Percentiles rank a stretch among this genome's conserved stretches.
Evolutionary conservation across 192 early-diverging fungal species (phyloP).

Genomic region (Backusella morwellensis): DNA sequence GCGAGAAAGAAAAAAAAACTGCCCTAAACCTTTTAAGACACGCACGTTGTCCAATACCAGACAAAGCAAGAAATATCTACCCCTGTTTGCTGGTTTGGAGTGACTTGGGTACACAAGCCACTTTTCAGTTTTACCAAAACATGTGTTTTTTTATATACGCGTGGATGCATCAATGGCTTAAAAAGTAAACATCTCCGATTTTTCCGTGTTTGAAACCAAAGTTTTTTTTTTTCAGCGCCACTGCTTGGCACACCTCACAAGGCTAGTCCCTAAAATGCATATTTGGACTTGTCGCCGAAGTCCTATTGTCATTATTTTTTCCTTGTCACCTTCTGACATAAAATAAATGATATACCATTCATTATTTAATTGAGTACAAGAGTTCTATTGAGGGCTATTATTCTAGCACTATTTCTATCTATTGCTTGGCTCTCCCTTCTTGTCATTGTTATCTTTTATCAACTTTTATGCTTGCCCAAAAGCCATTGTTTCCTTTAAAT

Average conservation of each 20-base stretch:
- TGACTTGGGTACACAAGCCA: constrained; percentile 20
- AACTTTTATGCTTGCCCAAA: too few relatives aligned
- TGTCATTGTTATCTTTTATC: too few relatives aligned
- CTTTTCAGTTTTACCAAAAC: constrained; percentile 5
- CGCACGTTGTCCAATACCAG: constrained; percentile 10
- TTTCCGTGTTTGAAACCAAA: neutral
- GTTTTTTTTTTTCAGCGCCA: neutral
- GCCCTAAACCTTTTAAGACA: neutral
- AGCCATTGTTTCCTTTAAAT: too few relatives aligned
- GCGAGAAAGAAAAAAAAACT: neutral
- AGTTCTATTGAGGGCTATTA: too few relatives aligned
- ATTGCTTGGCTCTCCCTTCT: too few relatives aligned
- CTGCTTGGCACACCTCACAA: neutral
- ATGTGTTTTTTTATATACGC: neutral
- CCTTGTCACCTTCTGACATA: neutral
- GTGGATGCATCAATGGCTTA: constrained; percentile 2
- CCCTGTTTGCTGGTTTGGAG: constrained; percentile 15
- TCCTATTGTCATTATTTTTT: neutral
- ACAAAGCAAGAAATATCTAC: constrained; percentile 10
- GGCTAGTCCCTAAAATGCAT: neutral
- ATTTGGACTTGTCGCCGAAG: neutral
- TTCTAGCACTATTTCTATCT: too few relatives aligned
- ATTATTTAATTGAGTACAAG: neutral
- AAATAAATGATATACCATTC: neutral
- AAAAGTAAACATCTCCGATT: neutral